phyloP scores from a whole-genome alignment of 2,329 filamentous ascomycete genomes.

The Fusarium succisae region DNA sequence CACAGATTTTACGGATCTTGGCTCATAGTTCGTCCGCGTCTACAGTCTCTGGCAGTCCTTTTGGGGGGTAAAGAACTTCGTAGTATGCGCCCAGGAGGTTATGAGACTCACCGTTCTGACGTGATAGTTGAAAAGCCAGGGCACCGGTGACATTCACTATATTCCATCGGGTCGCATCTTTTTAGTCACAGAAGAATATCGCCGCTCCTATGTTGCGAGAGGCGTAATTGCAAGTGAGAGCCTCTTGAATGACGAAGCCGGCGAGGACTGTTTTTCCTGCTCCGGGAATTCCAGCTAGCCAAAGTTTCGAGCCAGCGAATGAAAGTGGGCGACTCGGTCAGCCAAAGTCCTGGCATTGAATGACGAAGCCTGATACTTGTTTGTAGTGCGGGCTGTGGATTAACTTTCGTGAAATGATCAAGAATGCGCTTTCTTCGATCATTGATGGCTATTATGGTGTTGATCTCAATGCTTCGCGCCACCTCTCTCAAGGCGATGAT shows the following conservation, averaged over 20 bases:
- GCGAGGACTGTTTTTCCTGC: conserved; percentile 22
- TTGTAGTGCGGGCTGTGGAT: background rate
- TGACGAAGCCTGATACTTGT: conserved; percentile 13
- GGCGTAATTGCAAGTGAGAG: background rate
- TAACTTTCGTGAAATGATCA: background rate
- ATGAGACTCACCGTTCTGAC: conserved; percentile 1
- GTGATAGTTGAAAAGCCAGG: too few relatives aligned
- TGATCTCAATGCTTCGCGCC: conserved; percentile 5
- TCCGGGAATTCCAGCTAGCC: conserved; percentile 22
- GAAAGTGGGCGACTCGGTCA: background rate
- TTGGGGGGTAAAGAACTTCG: background rate
- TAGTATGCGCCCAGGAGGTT: background rate
- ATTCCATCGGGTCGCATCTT: too few relatives aligned
- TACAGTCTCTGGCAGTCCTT: background rate
- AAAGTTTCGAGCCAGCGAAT: conserved; percentile 12
- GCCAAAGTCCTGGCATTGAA: conserved; percentile 4
- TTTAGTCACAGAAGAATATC: conserved; percentile 20
- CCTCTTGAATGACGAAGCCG: background rate
- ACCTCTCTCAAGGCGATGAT: background rate
- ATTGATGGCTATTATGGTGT: background rate
- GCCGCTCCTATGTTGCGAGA: background rate
- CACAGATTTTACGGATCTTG: fast-evolving
- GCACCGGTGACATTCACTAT: too few relatives aligned
- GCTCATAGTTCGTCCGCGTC: background rate
- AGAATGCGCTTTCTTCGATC: background rate